These are phyloP conservation scores for Kwoniella pini DNA, from an alignment of 768 basidiomycete species.

Conservation along the genomic window DNA sequence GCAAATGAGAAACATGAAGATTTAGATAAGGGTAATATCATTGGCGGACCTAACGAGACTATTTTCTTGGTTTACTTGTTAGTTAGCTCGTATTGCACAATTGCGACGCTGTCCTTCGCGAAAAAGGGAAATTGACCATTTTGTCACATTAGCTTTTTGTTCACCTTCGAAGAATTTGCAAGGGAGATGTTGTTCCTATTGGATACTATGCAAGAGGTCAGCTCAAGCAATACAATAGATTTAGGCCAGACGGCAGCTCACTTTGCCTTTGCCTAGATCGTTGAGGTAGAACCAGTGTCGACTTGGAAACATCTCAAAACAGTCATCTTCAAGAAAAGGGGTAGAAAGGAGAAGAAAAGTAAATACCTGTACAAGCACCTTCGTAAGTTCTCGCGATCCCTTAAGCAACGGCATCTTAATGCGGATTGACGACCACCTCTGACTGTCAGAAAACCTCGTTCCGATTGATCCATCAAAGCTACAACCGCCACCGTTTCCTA, in stretches of 20 bases:
- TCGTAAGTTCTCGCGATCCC: too few species aligned
- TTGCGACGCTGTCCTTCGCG: too few species aligned
- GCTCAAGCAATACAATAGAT: not conserved
- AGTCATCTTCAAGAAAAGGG: constrained; percentile 7
- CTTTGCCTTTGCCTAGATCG: constrained; percentile 21
- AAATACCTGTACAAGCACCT: constrained; percentile 48
- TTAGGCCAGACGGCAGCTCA: not conserved
- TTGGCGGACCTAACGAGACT: constrained; percentile 64
- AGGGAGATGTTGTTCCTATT: constrained; percentile 76
- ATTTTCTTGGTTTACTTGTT: constrained; percentile 91
- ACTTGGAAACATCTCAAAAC: constrained; percentile 34
- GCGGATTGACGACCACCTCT: too few species aligned
- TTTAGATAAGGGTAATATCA: constrained; percentile 14
- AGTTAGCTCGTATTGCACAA: constrained; percentile 57
- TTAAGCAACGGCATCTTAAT: too few species aligned
- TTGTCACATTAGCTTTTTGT: constrained; percentile 73
- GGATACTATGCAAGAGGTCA: constrained; percentile 76
- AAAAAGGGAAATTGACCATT: not conserved
- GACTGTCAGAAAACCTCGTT: constrained; percentile 49
- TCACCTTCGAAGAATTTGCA: constrained; percentile 92
- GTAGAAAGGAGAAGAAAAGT: constrained; percentile 20
- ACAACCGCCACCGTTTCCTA: constrained; percentile 72
- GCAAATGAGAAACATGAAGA: constrained; percentile 11
- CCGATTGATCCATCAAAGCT: constrained; percentile 55
- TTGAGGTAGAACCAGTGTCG: constrained; percentile 24